Evolutionary conservation across 805 yeast genomes (phyloP), one percentile per base, ranked within the genome.

Genomic region (Lipomyces yamadae): DNA sequence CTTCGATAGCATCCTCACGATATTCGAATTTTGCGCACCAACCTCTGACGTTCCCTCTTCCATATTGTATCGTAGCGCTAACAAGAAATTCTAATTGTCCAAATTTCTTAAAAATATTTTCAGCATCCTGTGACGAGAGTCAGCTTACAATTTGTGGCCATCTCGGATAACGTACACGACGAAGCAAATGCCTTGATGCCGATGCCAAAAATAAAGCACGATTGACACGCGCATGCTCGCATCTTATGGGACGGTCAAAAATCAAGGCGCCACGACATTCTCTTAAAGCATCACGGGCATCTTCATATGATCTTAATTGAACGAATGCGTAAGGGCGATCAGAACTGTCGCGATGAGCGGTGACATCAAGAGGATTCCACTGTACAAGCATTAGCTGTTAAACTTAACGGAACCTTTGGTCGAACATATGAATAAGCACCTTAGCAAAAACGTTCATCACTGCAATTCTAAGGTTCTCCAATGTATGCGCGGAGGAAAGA

Each of bases 151-250:
- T 11, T 18, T 18, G 24, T 29, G 18, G 7, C 1, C 18, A 30
- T 58, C 34, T 18, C 24, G 18, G 24, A 24, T 7, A 18, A 54
- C 64, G 11, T 56, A 59, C 67, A 5, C 55, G 63, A 33, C 64
- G 67, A 29, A 29, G 30, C 29, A 30, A 56, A 60, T 57, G 42
- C 35, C 18, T 11, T 24, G 56, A 48, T 58, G 60, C 52, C 7
- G 76, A 68, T 11, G 86, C 78, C 56, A 92, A 76, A 75, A 85
- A 90, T 54, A 94, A 80, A 13, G 98, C 93, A 70, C 98, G 83
- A 77, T 93, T 94, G 57, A 93, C 97, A 74, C 90, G 88, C 0
- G 98, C 98, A 24, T 88, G 88, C 78, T 94, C 98, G 78, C 97
- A 91, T 64, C 98, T 84, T 56, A 94, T 85, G 2, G 86, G 71